Conservation (phyloP, 768 basidiomycete species). For the Rhizopogon vesiculosus region DNA sequence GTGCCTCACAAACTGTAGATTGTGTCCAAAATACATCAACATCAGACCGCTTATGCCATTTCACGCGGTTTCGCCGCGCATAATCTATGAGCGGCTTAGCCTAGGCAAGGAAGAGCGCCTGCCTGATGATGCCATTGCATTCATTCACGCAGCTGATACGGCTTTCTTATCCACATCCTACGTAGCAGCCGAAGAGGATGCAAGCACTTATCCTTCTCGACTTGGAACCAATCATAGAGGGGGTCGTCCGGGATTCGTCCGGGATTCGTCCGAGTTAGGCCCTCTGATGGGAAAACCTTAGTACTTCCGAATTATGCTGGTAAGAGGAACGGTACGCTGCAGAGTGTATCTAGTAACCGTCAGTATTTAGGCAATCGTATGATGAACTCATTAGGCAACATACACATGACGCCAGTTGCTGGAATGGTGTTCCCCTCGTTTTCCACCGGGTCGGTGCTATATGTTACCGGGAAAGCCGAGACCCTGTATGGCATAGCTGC, state of each 20-base stretch:
- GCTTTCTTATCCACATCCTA: slow-evolving; percentile 55
- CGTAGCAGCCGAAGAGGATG: slow-evolving; percentile 33
- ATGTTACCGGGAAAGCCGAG: slow-evolving; percentile 52
- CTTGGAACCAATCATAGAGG: slow-evolving; percentile 62
- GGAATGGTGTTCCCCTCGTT: slow-evolving; percentile 55
- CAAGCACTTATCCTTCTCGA: slow-evolving; percentile 45
- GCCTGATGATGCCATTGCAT: slow-evolving; percentile 42
- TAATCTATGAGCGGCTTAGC: slow-evolving; percentile 28
- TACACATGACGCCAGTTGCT: slow-evolving; percentile 51
- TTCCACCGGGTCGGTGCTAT: slow-evolving; percentile 49
- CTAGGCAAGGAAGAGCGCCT: slow-evolving; percentile 36
- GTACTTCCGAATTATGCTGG: slow-evolving; percentile 61
- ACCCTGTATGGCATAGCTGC: slow-evolving; percentile 47
- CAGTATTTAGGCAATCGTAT: slow-evolving; percentile 21
- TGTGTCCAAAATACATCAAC: slow-evolving; percentile 54
- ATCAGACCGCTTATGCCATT: slow-evolving; percentile 41
- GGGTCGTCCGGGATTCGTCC: slow-evolving; percentile 54
- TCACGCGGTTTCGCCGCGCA: slow-evolving; percentile 29
- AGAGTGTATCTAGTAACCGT: not conserved
- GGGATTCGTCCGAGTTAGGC: slow-evolving; percentile 57
- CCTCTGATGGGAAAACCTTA: slow-evolving; percentile 49
- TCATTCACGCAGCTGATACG: slow-evolving; percentile 48
- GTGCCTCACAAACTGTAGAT: slow-evolving; percentile 27
- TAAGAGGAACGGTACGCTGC: not conserved
- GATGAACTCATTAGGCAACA: slow-evolving; percentile 32